phyloP scores from a whole-genome alignment of 768 basidiomycete species.

The Candolleomyces eurysporus region DNA sequence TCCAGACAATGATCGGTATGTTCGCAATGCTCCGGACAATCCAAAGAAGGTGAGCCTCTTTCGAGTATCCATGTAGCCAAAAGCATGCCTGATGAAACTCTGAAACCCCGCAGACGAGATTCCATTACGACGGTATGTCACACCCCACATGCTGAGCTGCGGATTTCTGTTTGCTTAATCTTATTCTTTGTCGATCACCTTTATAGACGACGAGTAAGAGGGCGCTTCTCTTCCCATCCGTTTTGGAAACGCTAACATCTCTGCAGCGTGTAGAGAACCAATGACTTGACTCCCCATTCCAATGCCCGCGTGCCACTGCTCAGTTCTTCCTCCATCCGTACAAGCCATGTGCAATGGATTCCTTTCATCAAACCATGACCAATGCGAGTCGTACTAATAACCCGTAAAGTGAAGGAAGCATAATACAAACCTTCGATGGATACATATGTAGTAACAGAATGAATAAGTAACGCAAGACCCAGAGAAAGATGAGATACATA shows the following conservation, averaged over 20 bases:
- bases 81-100: neutral
- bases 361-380: no score
- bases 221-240: no score
- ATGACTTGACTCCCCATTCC: no score
- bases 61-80: slow-evolving; percentile 3
- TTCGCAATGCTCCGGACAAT: slow-evolving; percentile 73
- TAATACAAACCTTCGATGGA: no score
- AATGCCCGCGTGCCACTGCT: no score
- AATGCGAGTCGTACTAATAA: no score
- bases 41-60: slow-evolving; percentile 71
- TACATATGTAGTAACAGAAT: no score
- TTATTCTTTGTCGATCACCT: neutral
- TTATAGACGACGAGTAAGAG: slow-evolving; percentile 57
- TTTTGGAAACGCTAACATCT: no score
- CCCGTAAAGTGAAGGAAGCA: no score
- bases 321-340: no score
- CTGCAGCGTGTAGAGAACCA: no score
- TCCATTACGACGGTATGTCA: slow-evolving; percentile 74
- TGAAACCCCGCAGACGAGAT: slow-evolving; percentile 54
- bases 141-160: slow-evolving; percentile 3
- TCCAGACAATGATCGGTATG: slow-evolving; percentile 81
- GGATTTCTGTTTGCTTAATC: slow-evolving; percentile 17
- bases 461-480: neutral
- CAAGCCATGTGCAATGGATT: no score
- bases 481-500: neutral